phyloP scores from a whole-genome alignment of 176 grass and related monocot species.

The Hordeum vulgare region MorexV3_pseudomolecules_assembly NC_058524.1:216295504-216296003 shows the following conservation, averaged over 20 bases:
- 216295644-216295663: slow-evolving; percentile 35
- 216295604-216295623: slow-evolving; percentile 8
- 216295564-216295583: slow-evolving; percentile 30
- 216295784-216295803: slow-evolving; percentile 33
- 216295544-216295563: slow-evolving; percentile 1
- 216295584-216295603: slow-evolving; percentile 7
- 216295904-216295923: neutral
- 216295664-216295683: neutral
- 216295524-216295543: slow-evolving; percentile 39
- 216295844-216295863: slow-evolving; percentile 22
- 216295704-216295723: slow-evolving; percentile 26
- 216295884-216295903: neutral
- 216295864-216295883: neutral
- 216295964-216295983: no score
- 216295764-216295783: slow-evolving; percentile 25
- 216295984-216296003: no score
- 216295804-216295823: slow-evolving; percentile 1
- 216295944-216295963: no score
- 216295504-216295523: slow-evolving; percentile 21
- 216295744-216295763: slow-evolving; percentile 28
- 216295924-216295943: no score
- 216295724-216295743: slow-evolving; percentile 41
- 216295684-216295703: slow-evolving; percentile 14
- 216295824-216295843: slow-evolving; percentile 25
- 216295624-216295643: slow-evolving; percentile 36